Conservation (phyloP, 2,329 filamentous ascomycete species). For the Curvularia verruculosa region DNA sequence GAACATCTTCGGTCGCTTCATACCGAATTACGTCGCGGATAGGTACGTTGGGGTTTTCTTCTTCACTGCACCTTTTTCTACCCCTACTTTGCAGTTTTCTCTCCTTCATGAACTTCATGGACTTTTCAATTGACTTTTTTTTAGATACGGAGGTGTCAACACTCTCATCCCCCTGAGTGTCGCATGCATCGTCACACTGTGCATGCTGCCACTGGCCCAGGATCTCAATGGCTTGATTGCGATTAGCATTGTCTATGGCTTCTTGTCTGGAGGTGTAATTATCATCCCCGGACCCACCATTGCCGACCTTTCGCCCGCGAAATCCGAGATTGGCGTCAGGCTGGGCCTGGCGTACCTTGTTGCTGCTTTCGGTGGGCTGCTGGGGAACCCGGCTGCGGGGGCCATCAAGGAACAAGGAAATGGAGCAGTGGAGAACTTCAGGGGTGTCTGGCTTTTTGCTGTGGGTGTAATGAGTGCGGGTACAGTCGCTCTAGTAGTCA, state of each 20-base stretch:
- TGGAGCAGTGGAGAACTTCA: conserved; percentile 34
- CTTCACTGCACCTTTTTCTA: background rate
- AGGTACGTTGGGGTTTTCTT: background rate
- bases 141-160: background rate
- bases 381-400: conserved; percentile 61
- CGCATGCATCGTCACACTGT: background rate
- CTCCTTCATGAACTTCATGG: background rate
- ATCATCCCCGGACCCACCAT: background rate
- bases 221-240: background rate
- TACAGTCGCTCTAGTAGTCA: background rate
- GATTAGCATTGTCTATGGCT: background rate
- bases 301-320: background rate
- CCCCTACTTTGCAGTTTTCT: background rate
- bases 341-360: conserved; percentile 55
- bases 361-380: conserved; percentile 56
- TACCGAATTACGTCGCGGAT: conserved; percentile 30
- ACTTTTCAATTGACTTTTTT: background rate
- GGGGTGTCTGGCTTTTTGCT: conserved; percentile 42
- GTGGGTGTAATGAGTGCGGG: background rate
- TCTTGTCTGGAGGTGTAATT: background rate
- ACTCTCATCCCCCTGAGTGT: background rate
- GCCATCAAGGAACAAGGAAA: conserved; percentile 54
- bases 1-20: conserved; percentile 50
- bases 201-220: background rate
- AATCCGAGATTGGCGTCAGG: background rate